Evolutionary conservation across 2,329 filamentous ascomycete species (phyloP), one percentile per base, ranked within the genome.

Genomic region (Colletotrichum sp.): DNA sequence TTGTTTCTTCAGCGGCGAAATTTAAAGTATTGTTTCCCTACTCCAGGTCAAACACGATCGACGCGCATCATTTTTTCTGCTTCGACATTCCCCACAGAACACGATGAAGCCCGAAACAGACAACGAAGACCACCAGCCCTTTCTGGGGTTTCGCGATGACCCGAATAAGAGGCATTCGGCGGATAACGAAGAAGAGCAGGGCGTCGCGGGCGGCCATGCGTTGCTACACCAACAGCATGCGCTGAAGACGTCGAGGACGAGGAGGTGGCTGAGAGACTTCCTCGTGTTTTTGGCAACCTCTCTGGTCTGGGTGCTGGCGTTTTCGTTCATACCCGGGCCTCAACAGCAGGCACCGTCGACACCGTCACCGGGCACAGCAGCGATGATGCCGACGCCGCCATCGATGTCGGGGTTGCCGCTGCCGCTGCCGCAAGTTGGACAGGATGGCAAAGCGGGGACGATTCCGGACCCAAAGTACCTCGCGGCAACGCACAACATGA

Each of bases 401-500:
- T 62, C 58, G 2, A 36, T 62, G 58, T 36, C 58, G 8, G 30
- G 58, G 4, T 21, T 68, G 34, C 48, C 65, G 32, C 9, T 32
- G 16, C 43, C 56, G 30, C 71, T 56, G 13, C 43, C 56, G 56
- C 71, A 66, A 28, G 65, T 59, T 5, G 65, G 65, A 4, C 65
- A 68, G 30, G 65, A 68, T 4, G 65, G 65, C 52, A 68, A 68
- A 24, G 65, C 52, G 3, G 65, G 65, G 14, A 59, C 30, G 2
- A 30, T 18, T 7, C n/a, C 48, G 4, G 52, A 12, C 9, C 65
- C 21, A 0, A 21, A 32, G 16, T 36, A 36, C 58, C 26, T 62
- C 2, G 58, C 58, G 12, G n/a, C n/a, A 2, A 74, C 28, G 14
- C 78, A 79, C 63, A 79, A 79, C 71, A 75, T 78, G 68, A 80